phyloP scores from a whole-genome alignment of 2,329 filamentous ascomycete genomes.

The Pseudogymnoascus sp. region DNA sequence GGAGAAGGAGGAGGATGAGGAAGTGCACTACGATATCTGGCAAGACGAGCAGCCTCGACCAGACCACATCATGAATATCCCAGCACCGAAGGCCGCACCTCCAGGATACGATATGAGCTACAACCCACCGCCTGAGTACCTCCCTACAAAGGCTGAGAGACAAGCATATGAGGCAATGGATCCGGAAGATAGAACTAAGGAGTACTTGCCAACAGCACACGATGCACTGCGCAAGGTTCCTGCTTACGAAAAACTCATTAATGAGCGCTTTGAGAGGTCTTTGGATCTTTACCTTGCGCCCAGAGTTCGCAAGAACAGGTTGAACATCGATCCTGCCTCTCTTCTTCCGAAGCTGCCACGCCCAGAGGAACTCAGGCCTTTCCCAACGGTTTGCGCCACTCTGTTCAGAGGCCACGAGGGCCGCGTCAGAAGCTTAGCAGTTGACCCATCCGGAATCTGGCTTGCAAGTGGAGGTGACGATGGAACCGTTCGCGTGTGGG shows the following conservation, averaged over 20 bases:
- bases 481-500: slow-evolving; percentile 86
- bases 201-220: slow-evolving; percentile 78
- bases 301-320: slow-evolving; percentile 80
- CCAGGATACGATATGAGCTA: slow-evolving; percentile 95
- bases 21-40: slow-evolving; percentile 79
- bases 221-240: slow-evolving; percentile 85
- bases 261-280: slow-evolving; percentile 93
- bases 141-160: slow-evolving; percentile 79
- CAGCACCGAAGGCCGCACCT: slow-evolving; percentile 86
- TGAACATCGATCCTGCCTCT: slow-evolving; percentile 94
- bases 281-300: slow-evolving; percentile 93
- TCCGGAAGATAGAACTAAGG: slow-evolving; percentile 82
- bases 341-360: slow-evolving; percentile 87
- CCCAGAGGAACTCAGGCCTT: slow-evolving; percentile 88
- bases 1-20: slow-evolving; percentile 65
- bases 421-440: slow-evolving; percentile 73
- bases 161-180: slow-evolving; percentile 80
- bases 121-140: slow-evolving; percentile 89
- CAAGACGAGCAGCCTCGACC: slow-evolving; percentile 79
- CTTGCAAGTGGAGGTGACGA: slow-evolving; percentile 92
- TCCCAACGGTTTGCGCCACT: slow-evolving; percentile 83
- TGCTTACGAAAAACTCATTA: slow-evolving; percentile 82
- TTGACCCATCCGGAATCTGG: slow-evolving; percentile 81
- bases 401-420: slow-evolving; percentile 85
- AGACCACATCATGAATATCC: slow-evolving; percentile 88